Evolutionary conservation across 345 rosid species (phyloP).

Genomic region (Rhodamnia argentea): DNA sequence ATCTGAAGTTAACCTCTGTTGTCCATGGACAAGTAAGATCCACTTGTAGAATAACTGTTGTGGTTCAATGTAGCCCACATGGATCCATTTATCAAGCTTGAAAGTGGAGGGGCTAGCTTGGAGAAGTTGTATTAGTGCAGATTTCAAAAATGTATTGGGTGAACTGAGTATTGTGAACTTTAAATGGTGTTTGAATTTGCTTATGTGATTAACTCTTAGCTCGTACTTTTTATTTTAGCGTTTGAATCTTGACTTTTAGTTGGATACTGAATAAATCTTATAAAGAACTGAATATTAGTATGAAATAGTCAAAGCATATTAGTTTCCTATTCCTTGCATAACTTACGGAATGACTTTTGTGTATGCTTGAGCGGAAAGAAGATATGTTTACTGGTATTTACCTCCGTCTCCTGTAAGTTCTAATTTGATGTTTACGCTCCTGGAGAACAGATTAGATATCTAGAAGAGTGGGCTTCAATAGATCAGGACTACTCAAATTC

Average conservation of each 20-base stretch:
- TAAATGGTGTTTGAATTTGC: neutral
- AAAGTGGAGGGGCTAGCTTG: neutral
- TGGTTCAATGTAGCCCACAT: neutral
- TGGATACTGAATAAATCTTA: neutral
- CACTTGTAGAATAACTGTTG: neutral
- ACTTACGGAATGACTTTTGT: neutral
- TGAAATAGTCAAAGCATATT: neutral
- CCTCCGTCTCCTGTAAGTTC: neutral
- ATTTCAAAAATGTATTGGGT: neutral
- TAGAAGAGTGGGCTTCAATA: slow-evolving; percentile 54
- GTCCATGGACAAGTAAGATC: slow-evolving; percentile 62
- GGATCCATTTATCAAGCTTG: neutral
- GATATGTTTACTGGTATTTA: neutral
- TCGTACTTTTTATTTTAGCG: neutral
- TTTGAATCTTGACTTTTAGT: neutral
- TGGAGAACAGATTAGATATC: slow-evolving; percentile 41
- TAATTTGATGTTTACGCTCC: neutral
- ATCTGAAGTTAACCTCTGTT: slow-evolving; percentile 48
- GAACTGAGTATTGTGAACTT: neutral
- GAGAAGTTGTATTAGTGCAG: neutral
- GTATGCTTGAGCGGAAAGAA: neutral
- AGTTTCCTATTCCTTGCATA: neutral
- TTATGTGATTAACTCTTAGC: neutral
- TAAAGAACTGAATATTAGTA: neutral
- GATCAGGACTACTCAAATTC: slow-evolving; percentile 58